Conservation (phyloP, 768 basidiomycete species). For the Podaxis pistillaris region DNA sequence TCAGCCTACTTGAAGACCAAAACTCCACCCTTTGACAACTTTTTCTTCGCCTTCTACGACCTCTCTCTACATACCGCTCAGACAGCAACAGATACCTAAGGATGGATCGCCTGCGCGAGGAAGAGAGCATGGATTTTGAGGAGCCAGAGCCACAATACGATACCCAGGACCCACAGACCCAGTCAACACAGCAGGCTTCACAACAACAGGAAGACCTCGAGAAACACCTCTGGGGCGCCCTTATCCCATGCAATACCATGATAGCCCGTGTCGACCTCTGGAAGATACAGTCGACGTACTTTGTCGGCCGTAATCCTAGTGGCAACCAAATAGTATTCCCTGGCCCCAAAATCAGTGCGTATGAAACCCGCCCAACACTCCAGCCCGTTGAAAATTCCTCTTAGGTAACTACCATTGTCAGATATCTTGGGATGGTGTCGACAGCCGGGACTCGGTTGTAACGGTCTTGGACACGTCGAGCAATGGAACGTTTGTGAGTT, state of each 20-base stretch:
- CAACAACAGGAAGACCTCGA: conserved; percentile 33
- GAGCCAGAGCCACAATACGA: conserved; percentile 23
- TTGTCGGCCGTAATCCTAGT: conserved; percentile 52
- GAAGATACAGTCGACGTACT: conserved; percentile 47
- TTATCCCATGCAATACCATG: conserved; percentile 57
- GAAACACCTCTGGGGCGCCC: conserved; percentile 65
- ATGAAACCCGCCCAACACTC: background rate
- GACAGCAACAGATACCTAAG: conserved; percentile 12
- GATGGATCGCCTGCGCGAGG: conserved; percentile 20
- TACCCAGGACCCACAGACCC: conserved; percentile 38
- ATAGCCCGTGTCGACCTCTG: conserved; percentile 62
- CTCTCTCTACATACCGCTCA: conserved; percentile 1
- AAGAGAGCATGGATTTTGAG: conserved; percentile 23
- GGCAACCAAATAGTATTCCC: conserved; percentile 57
- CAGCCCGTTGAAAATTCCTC: background rate
- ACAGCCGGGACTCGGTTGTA: conserved; percentile 39
- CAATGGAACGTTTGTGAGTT: conserved; percentile 71
- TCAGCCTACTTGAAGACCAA: conserved; percentile 26
- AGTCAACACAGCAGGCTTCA: conserved; percentile 44
- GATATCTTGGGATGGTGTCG: conserved; percentile 58
- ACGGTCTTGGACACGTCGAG: conserved; percentile 58
- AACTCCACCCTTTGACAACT: background rate
- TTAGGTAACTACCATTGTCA: conserved; percentile 58
- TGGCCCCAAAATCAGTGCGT: conserved; percentile 75
- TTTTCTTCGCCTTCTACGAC: conserved; percentile 9